A percentile compares a stretch with the other conserved stretches of the same genome.
Conservation (phyloP, 2,329 filamentous ascomycete species). For the Cladosporium austrohemisphaericum region DNA sequence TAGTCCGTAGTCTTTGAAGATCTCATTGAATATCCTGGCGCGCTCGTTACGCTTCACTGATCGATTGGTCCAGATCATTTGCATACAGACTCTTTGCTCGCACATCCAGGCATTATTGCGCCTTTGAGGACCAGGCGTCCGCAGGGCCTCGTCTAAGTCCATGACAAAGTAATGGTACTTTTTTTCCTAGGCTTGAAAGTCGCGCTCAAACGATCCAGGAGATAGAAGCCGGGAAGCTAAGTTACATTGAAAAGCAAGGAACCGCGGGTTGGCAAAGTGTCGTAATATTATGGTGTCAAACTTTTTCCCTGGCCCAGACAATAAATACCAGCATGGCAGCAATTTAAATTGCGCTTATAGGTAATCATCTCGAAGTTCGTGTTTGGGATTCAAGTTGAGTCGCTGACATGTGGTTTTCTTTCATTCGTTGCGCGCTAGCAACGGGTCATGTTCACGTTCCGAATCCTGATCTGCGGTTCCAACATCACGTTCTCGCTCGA, state of each 20-base stretch:
- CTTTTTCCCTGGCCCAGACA: background rate
- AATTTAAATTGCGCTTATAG: background rate
- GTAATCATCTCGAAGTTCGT: background rate
- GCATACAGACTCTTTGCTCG: background rate
- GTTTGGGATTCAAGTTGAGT: too few species aligned
- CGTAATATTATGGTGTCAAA: background rate
- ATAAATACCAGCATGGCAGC: background rate
- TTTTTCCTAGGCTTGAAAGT: background rate
- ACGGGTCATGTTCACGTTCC: conserved; percentile 1
- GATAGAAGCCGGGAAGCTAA: background rate
- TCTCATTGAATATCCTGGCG: background rate
- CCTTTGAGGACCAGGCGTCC: background rate
- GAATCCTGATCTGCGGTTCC: background rate
- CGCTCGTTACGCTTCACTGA: background rate
- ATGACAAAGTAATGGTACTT: background rate
- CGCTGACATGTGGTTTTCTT: too few species aligned
- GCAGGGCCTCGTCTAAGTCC: background rate
- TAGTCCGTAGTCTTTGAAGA: background rate
- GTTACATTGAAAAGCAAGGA: too few species aligned
- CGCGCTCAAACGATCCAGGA: background rate
- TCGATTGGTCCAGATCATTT: background rate
- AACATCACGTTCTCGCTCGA: background rate
- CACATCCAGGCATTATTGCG: background rate
- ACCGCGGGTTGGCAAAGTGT: background rate
- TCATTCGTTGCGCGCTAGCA: background rate